Evolutionary conservation across 2,329 filamentous ascomycete genomes (phyloP).

Genomic region (Cercospora sojina): DNA sequence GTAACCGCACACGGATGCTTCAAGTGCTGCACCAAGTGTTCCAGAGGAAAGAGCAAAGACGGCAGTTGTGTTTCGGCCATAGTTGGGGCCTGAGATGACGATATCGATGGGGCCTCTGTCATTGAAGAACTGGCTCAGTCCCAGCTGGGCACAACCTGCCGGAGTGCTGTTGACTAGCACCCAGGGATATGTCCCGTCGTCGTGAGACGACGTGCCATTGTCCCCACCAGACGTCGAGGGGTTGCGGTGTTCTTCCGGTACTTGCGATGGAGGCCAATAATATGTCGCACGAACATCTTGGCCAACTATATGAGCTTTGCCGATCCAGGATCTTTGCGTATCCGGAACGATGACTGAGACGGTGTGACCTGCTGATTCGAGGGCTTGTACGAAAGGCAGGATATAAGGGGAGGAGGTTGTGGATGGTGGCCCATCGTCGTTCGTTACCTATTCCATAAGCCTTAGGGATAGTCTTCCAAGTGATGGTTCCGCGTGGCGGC

Average conservation of each 20-base stretch:
- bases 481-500: neutral
- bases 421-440: slow-evolving; percentile 55
- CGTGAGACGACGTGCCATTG: slow-evolving; percentile 7
- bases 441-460: slow-evolving; percentile 44
- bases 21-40: slow-evolving; percentile 52
- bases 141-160: slow-evolving; percentile 52
- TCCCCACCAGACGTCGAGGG: slow-evolving; percentile 26
- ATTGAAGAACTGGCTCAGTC: slow-evolving; percentile 50
- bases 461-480: neutral
- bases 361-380: slow-evolving; percentile 68
- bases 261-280: slow-evolving; percentile 50
- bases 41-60: slow-evolving; percentile 52
- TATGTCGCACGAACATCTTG: slow-evolving; percentile 68
- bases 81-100: slow-evolving; percentile 52
- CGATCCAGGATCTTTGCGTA: slow-evolving; percentile 94
- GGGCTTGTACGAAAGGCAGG: slow-evolving; percentile 47
- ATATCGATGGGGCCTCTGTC: slow-evolving; percentile 45
- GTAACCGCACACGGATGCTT: slow-evolving; percentile 49
- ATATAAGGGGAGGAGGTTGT: slow-evolving; percentile 52
- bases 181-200: slow-evolving; percentile 46
- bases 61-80: slow-evolving; percentile 52
- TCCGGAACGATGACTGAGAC: slow-evolving; percentile 91
- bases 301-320: slow-evolving; percentile 94
- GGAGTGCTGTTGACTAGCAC: slow-evolving; percentile 52
- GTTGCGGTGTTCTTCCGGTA: slow-evolving; percentile 29